A percentile compares a stretch with the other conserved stretches of the same genome.
Evolutionary conservation across 2,329 filamentous ascomycete species (phyloP).

Genomic region (Pseudogymnoascus sp.): DNA sequence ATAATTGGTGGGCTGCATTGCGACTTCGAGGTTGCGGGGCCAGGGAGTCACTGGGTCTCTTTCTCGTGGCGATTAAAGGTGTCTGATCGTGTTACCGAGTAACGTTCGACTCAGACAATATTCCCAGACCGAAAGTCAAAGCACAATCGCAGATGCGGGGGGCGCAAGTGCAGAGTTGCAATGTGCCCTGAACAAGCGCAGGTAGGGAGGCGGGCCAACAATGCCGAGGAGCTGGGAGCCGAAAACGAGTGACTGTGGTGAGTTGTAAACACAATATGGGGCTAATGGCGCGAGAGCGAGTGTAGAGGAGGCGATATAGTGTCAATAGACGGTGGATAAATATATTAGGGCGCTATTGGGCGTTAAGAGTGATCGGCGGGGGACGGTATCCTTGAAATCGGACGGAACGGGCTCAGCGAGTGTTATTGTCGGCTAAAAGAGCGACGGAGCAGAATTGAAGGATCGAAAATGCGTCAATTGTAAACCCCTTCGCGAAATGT

Average conservation of each 20-base stretch:
- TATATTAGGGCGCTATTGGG: neutral
- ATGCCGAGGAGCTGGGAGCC: neutral
- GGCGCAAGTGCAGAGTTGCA: neutral
- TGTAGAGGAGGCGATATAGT: neutral
- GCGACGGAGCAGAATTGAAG: conserved; percentile 2
- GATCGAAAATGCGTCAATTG: neutral
- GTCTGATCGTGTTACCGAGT: neutral
- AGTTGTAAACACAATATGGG: neutral
- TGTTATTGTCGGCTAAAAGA: conserved; percentile 3
- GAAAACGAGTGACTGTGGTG: neutral
- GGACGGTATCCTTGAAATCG: neutral
- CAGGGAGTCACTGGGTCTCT: neutral
- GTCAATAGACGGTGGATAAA: neutral
- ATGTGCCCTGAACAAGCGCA: neutral
- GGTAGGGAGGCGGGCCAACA: neutral
- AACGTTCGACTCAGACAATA: neutral
- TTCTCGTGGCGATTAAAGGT: neutral
- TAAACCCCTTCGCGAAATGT: neutral
- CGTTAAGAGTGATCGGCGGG: neutral
- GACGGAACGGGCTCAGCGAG: neutral
- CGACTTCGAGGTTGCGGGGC: neutral
- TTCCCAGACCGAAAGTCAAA: neutral
- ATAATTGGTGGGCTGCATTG: neutral
- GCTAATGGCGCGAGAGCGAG: neutral
- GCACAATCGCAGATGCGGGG: neutral